Evolutionary conservation across 768 basidiomycete genomes (phyloP).

Genomic region (Boletus insuetus): DNA sequence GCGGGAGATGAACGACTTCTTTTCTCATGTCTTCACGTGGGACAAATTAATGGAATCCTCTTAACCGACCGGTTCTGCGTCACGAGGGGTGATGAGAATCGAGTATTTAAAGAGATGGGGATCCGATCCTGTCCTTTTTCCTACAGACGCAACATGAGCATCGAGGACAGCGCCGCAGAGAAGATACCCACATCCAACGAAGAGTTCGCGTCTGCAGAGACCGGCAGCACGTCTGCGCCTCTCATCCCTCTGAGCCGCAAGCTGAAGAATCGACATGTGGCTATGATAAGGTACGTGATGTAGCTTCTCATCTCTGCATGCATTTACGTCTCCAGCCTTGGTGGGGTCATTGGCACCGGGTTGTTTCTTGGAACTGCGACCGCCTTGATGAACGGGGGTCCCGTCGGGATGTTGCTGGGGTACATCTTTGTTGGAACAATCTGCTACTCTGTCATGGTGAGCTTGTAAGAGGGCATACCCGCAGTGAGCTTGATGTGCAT

Average conservation of each 20-base stretch:
- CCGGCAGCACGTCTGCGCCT: no score
- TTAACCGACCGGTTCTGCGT: neutral
- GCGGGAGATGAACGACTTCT: neutral
- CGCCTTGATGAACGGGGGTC: conserved; percentile 36
- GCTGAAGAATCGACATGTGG: conserved; percentile 26
- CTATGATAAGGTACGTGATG: conserved; percentile 26
- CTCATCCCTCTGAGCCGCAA: conserved; percentile 13
- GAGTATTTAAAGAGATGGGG: neutral
- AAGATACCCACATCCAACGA: neutral
- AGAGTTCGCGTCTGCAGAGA: conserved; percentile 1
- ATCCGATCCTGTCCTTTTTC: neutral
- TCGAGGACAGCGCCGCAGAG: neutral
- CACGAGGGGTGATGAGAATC: neutral
- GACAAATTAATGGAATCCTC: neutral
- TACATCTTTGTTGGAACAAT: conserved; percentile 34
- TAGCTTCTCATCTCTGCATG: neutral
- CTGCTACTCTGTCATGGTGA: conserved; percentile 35
- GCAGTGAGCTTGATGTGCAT: neutral
- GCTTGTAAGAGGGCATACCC: neutral
- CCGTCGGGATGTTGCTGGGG: conserved; percentile 41
- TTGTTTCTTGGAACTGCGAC: conserved; percentile 29
- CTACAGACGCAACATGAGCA: neutral
- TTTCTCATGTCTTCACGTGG: conserved; percentile 8
- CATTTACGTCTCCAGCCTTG: conserved; percentile 8
- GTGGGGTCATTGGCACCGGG: conserved; percentile 39